Conservation (phyloP, 2,329 filamentous ascomycete genomes). For the Huntiella omanensis region DNA sequence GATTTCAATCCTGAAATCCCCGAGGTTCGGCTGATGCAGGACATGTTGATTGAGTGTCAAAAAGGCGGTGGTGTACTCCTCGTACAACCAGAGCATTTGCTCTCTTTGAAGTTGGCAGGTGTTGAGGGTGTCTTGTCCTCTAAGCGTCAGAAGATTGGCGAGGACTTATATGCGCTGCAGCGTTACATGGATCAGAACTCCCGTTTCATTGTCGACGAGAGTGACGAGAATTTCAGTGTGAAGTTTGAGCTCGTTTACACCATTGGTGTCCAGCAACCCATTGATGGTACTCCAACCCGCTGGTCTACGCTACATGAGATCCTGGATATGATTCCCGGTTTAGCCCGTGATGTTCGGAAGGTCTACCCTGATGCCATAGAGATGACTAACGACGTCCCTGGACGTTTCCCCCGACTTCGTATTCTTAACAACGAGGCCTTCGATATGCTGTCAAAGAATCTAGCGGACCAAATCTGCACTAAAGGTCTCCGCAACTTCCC, state of each 20-base stretch:
- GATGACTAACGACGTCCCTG: constrained; percentile 16
- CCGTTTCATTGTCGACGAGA: constrained; percentile 44
- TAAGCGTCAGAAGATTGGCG: constrained; percentile 13
- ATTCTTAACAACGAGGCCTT: constrained; percentile 23
- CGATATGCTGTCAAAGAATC: background rate
- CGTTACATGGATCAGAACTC: constrained; percentile 24
- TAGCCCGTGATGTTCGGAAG: constrained; percentile 17
- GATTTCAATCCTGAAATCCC: constrained; percentile 18
- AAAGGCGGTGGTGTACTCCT: constrained; percentile 35
- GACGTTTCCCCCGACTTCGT: constrained; percentile 29
- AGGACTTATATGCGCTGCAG: constrained; percentile 22
- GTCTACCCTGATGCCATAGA: constrained; percentile 24
- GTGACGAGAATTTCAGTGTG: constrained; percentile 42
- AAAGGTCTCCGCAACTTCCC: constrained; percentile 25
- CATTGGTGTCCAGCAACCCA: constrained; percentile 29
- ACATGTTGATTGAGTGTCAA: constrained; percentile 23
- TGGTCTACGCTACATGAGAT: constrained; percentile 38
- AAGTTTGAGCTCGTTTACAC: constrained; percentile 47
- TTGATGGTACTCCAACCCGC: constrained; percentile 34
- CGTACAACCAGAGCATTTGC: constrained; percentile 42
- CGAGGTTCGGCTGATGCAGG: constrained; percentile 22
- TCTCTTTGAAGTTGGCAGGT: constrained; percentile 45
- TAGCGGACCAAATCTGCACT: constrained; percentile 25
- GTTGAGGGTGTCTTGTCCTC: constrained; percentile 22
- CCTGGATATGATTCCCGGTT: constrained; percentile 22